Base-by-base conservation (phyloP, 306 rosid genomes). In the Corylus americana region DNA sequence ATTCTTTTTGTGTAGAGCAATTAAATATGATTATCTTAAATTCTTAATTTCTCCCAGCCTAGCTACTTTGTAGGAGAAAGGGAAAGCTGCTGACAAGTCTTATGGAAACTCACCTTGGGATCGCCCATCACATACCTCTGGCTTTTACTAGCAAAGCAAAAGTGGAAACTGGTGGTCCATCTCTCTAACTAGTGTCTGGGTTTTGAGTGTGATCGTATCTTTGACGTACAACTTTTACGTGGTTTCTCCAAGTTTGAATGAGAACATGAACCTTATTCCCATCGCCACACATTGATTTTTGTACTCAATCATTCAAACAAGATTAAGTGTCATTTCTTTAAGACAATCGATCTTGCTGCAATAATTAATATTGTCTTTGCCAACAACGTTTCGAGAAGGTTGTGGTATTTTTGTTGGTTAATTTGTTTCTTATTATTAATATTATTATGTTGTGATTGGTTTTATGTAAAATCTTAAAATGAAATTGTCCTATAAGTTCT, bases 51-150 rank as follows among this genome's bases (percentile, higher is more conserved):
- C 70, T 16, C 45, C 45, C 8, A 5, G 10, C 18, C 47, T 63
- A 13, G 13, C 59, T 20, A 44, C 70, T 63, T 63, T 63, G 67
- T 16, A 44, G 64, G 51, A 58, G 44, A 75, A 66, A 80, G 63
- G 16, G 16, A 77, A 20, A 50, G 80, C 37, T 39, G 58, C 20
- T 25, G 45, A 66, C 39, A 7, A 66, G 7, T 42, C 22, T 48
- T 31, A 29, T 54, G 71, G 77, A 77, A 80, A 82, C 81, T 83
- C 81, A 2, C 80, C 70, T 85, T 47, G 91, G 91, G 91, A 88
- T 88, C 85, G 75, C 58, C 85, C 58, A 76, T 70, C 72, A 16
- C 80, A 16, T 77, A 17, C 44, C 58, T 17, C 75, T 85, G 77
- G 77, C 79, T 83, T 83, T 81, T 70, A 61, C 51, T 29, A 27